A percentile compares a stretch with the other conserved stretches of the same genome.
Conservation (phyloP, 2,329 filamentous ascomycete species). For the Paracoccidioides lutzii region DNA sequence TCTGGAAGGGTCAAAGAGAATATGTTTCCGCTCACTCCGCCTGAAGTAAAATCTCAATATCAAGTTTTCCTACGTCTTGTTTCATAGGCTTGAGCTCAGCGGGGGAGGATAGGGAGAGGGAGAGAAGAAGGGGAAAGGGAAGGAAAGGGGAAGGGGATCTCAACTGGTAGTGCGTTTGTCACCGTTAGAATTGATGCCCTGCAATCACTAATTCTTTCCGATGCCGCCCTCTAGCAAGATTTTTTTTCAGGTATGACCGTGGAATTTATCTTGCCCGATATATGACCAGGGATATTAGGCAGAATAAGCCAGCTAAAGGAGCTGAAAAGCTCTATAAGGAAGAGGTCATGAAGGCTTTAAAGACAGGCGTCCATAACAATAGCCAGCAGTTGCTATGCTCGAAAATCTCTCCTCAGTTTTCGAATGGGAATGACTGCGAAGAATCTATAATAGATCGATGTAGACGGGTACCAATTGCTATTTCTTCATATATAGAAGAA, state of each 20-base stretch:
- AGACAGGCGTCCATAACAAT: background rate
- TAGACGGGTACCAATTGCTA: background rate
- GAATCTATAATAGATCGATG: background rate
- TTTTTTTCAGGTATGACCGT: no score
- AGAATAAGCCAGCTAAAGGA: background rate
- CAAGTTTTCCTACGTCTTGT: background rate
- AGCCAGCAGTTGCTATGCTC: conserved; percentile 8
- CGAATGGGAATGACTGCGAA: background rate
- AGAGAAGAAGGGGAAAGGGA: no score
- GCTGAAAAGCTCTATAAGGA: background rate
- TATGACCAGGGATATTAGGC: background rate
- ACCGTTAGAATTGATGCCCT: no score
- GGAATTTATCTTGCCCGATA: no score
- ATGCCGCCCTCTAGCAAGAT: no score
- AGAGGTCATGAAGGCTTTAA: background rate
- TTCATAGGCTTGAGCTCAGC: no score
- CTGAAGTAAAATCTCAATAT: background rate
- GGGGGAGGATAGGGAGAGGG: no score
- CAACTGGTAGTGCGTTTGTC: no score
- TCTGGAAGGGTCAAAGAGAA: background rate
- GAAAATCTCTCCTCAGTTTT: background rate
- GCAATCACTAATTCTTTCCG: no score
- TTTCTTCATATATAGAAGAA: background rate
- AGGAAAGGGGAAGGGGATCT: no score
- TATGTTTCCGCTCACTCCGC: background rate